A percentile compares a stretch with the other conserved stretches of the same genome.
Evolutionary conservation across 2,329 filamentous ascomycete genomes (phyloP).

Genomic region (Aspergillus eucalypticola): DNA sequence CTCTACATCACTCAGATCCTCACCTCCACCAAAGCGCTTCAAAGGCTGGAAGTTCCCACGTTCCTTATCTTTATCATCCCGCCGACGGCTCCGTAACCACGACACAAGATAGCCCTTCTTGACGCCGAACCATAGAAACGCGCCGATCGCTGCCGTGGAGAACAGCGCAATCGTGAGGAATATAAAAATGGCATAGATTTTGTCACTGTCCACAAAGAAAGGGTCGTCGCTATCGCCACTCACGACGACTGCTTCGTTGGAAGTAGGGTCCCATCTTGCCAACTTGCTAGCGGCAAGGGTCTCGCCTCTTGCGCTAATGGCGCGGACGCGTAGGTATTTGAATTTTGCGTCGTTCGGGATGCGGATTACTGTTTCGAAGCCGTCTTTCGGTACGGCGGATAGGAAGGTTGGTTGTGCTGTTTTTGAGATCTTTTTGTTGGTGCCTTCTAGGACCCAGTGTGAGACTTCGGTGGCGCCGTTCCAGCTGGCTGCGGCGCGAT

Average conservation of each 20-base stretch:
- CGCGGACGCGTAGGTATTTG: constrained; percentile 24
- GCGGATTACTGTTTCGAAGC: constrained; percentile 31
- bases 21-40: constrained; percentile 9
- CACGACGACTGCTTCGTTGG: constrained; percentile 15
- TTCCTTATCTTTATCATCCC: constrained; percentile 1
- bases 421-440: constrained; percentile 1
- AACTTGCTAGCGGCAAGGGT: constrained; percentile 21
- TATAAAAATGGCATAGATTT: background rate
- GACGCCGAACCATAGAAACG: background rate
- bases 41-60: constrained; percentile 9
- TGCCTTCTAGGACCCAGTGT: constrained; percentile 31
- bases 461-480: constrained; percentile 40
- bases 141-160: background rate
- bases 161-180: constrained; percentile 5
- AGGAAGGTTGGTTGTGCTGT: constrained; percentile 20
- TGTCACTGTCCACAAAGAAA: background rate
- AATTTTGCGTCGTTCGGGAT: constrained; percentile 20
- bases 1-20: constrained; percentile 17
- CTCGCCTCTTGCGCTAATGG: constrained; percentile 23
- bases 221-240: constrained; percentile 3
- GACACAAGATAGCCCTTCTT: background rate
- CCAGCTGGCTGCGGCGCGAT: constrained; percentile 33
- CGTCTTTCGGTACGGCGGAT: constrained; percentile 24
- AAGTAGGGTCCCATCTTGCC: constrained; percentile 24
- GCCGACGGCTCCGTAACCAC: background rate